Evolutionary conservation across 2,329 filamentous ascomycete genomes (phyloP), one percentile per base, ranked within the genome.

Genomic region (Neofusicoccum kwambonambiense): DNA sequence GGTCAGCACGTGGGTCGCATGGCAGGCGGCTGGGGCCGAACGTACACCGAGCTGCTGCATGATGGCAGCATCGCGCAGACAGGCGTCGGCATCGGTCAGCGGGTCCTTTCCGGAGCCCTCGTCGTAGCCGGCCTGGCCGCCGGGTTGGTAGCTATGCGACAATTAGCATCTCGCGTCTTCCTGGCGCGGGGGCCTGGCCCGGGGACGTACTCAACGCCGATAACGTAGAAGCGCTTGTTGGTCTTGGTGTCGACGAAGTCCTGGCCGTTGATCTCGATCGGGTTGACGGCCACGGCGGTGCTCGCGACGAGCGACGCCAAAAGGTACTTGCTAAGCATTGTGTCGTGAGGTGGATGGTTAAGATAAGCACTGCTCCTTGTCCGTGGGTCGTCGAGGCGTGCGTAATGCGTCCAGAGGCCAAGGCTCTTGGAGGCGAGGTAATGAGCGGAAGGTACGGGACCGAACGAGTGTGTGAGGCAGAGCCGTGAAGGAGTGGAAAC

Each of bases 171-270:
- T 39, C 27, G 27, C 27, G 50, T 50, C 19, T 9, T 44, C 15
- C 41, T 31, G 4, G 13, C 13, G 17, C 31, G 15, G n/a, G 27
- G 63, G 67, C 11, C 22, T 12, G 27, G 27, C 22, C 19, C 56
- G 45, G 31, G 19, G n/a, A 58, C 81, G 74, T 78, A 84, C 80
- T 87, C 87, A 65, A 88, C 84, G 74, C 86, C 86, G 66, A 88
- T 78, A 66, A 89, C 83, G 78, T 87, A 83, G 75, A 89, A 84
- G 54, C 87, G 83, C 69, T 86, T 82, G 64, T 82, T 81, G 17
- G 84, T 86, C 62, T 83, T 78, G 41, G 80, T 81, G 74, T 88
- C 84, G 70, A 89, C 81, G 75, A 89, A 88, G 73, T 89, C 83
- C 74, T 85, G 83, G 66, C 86, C 85, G 64, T 82, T 73, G 60